A percentile compares a stretch with the other conserved stretches of the same genome.
phyloP scores from a whole-genome alignment of 768 basidiomycete genomes.

The Collybiopsis confluens region DNA sequence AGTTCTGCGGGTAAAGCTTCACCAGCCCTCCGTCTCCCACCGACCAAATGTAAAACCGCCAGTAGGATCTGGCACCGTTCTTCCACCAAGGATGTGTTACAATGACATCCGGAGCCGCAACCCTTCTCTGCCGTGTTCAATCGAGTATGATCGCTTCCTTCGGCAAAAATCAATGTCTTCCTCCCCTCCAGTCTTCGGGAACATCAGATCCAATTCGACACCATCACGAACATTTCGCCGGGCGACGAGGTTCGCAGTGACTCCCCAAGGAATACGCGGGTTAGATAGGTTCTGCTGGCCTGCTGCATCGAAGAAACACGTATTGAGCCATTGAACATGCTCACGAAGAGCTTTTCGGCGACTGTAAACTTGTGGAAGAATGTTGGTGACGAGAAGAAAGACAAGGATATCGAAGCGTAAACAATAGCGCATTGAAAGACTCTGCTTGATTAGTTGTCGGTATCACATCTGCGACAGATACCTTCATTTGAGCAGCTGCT shows the following conservation, averaged over 20 bases:
- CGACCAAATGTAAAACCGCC: conserved; percentile 56
- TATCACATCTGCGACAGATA: conserved; percentile 13
- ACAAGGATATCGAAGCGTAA: conserved; percentile 25
- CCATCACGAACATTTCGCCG: conserved; percentile 40
- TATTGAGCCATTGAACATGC: conserved; percentile 37
- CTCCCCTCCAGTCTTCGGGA: conserved; percentile 62
- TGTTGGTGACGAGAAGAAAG: conserved; percentile 8
- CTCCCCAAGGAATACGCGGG: conserved; percentile 58
- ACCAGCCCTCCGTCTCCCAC: conserved; percentile 52
- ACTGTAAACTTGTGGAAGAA: conserved; percentile 9
- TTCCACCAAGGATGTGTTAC: conserved; percentile 61
- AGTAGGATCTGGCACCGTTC: conserved; percentile 39
- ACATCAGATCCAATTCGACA: conserved; percentile 40
- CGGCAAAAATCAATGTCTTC: conserved; percentile 61
- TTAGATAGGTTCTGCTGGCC: too few relatives aligned
- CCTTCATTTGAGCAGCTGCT: conserved; percentile 16
- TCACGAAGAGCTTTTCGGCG: background rate
- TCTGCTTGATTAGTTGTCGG: conserved; percentile 29
- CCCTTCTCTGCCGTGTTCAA: conserved; percentile 30
- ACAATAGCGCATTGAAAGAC: conserved; percentile 22
- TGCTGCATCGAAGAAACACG: conserved; percentile 63
- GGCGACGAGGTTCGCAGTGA: conserved; percentile 54
- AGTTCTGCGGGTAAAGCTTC: conserved; percentile 40
- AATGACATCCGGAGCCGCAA: conserved; percentile 48
- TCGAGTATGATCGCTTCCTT: conserved; percentile 36